phyloP scores from a whole-genome alignment of 495 filamentous ascomycete species.

The Neurospora sp. region DNA sequence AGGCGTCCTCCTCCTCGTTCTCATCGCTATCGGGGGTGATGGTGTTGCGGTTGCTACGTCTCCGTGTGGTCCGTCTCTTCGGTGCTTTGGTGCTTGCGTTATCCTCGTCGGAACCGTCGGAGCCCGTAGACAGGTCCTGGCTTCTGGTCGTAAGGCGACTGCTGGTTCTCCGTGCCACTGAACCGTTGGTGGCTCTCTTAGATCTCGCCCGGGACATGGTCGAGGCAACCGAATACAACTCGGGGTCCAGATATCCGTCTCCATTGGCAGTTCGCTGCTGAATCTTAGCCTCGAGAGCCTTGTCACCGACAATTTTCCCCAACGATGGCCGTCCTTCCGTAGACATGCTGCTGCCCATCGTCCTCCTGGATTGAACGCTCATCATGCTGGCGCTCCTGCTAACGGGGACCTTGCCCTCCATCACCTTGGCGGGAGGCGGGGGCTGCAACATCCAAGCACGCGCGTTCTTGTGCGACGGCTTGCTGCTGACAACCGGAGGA shows the following conservation, averaged over 20 bases:
- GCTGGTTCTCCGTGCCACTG: slow-evolving; percentile 18
- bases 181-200: slow-evolving; percentile 12
- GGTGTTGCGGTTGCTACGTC: slow-evolving; percentile 12
- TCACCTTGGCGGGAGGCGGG: slow-evolving; percentile 70
- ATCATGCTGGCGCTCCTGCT: slow-evolving; percentile 38
- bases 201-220: slow-evolving; percentile 13
- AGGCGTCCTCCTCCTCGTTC: slow-evolving; percentile 18
- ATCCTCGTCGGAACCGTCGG: slow-evolving; percentile 21
- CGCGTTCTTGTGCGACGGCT: slow-evolving; percentile 52
- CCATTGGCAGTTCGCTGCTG: slow-evolving; percentile 14
- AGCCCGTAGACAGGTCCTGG: slow-evolving; percentile 26
- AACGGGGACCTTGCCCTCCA: slow-evolving; percentile 66
- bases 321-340: slow-evolving; percentile 6
- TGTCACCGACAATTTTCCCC: slow-evolving; percentile 24
- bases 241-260: slow-evolving; percentile 21
- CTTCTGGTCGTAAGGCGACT: slow-evolving; percentile 22
- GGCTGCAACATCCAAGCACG: slow-evolving; percentile 88
- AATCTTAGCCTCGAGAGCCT: slow-evolving; percentile 28
- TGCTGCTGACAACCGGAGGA: slow-evolving; percentile 72
- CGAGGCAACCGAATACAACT: slow-evolving; percentile 11
- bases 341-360: slow-evolving; percentile 1
- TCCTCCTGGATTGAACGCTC: slow-evolving; percentile 22
- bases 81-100: background rate
- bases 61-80: slow-evolving; percentile 7
- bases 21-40: slow-evolving; percentile 14